Percentiles rank a stretch among this genome's conserved stretches.
Conservation (phyloP, 257 asterid genomes). For the Salvia hispanica region DNA sequence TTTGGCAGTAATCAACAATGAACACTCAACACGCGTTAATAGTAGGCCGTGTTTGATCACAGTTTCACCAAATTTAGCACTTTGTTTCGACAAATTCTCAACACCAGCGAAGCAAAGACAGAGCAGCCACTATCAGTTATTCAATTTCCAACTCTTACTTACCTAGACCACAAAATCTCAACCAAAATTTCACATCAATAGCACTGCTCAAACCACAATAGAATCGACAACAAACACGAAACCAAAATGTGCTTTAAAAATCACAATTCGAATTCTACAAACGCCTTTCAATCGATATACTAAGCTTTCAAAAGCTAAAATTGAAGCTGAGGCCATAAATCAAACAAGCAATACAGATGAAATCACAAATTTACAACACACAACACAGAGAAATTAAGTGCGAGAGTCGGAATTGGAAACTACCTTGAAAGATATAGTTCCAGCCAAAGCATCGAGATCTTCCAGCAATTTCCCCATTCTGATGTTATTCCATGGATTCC, state of each 20-base stretch:
- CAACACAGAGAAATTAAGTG: too few relatives aligned
- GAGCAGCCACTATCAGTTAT: background rate
- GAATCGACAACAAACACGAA: background rate
- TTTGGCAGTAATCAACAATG: too few relatives aligned
- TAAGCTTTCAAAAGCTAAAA: background rate
- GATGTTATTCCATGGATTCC: slow-evolving; percentile 89
- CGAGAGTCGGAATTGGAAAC: background rate
- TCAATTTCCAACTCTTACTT: slow-evolving; percentile 2
- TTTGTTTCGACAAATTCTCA: too few relatives aligned
- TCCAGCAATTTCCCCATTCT: slow-evolving; percentile 93
- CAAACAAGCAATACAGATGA: too few relatives aligned
- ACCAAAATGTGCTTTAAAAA: background rate
- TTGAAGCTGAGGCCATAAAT: too few relatives aligned
- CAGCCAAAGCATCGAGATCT: slow-evolving; percentile 98
- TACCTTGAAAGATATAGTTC: slow-evolving; percentile 89
- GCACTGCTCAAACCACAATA: slow-evolving; percentile 13
- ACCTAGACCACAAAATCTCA: background rate
- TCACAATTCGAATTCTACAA: background rate
- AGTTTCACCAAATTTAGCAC: background rate
- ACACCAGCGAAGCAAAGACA: background rate
- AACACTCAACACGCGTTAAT: too few relatives aligned
- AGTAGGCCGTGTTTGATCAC: background rate
- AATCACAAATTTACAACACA: too few relatives aligned
- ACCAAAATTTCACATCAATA: slow-evolving; percentile 1
- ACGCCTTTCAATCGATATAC: background rate